Base-by-base conservation (phyloP, 148 eudicot genomes). In the Silene uniflora region DNA sequence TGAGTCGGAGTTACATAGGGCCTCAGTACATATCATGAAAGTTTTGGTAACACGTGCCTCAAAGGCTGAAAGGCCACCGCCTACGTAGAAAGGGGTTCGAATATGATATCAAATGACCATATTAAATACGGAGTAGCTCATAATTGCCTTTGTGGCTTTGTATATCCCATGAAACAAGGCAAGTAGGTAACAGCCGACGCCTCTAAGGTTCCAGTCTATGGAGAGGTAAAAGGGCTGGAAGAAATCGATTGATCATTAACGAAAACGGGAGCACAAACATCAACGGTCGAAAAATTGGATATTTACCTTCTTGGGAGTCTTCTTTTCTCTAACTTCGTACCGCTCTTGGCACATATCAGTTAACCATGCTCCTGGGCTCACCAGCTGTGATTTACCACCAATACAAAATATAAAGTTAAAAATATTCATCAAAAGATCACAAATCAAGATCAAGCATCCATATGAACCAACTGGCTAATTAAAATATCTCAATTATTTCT, bases 321-420 rank as follows among this genome's bases (percentile, higher is more conserved):
- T 93, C 83, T 90, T 93, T 84, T 93, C 98, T 75, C 98, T 76
- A 29, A 93, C 98, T 77, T 93, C 98, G 61, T 93, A 93, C 6
- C 98, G 82, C 73, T 93, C 98, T 18, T 86, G 81, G 69, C 90
- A 82, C 75, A 93, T 78, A 84, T 93, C 96, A 62, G 89, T 86
- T 64, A 93, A 72, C 98, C 98, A 93, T 59, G 85, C 81, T 58
- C 98, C 98, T 1, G 98, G 98, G 44, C 92, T 89, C 49, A 93
- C 92, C 88, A 91, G 72, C 98, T 93, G 80, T 59, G 67, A 75
- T 27, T 35, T 32, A 55, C 27, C 68, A 63, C 46, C 25, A 44
- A 42, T 46, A 10, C 60, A 16, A 47, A 47, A 69, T 0, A 49
- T 6, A 1, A 46, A 46, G 11, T 4, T 6, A 46, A 46, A 69